Conservation (phyloP, 2,329 filamentous ascomycete species). For the Nigrograna mackinnonii region DNA sequence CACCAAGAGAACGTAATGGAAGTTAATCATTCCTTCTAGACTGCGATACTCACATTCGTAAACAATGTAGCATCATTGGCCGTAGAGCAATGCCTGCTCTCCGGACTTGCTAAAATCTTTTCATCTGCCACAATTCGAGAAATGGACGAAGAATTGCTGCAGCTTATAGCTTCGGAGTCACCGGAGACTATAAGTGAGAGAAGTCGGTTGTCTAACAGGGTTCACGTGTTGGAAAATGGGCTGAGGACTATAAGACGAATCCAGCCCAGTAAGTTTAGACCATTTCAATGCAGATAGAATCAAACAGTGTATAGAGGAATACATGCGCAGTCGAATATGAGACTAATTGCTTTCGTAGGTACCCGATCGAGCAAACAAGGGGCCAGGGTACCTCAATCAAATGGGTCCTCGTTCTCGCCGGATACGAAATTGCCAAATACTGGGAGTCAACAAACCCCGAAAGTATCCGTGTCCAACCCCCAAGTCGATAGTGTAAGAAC, state of each 20-base stretch:
- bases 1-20: neutral
- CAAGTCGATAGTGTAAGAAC: too few relatives aligned
- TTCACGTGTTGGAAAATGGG: conserved; percentile 18
- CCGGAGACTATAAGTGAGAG: conserved; percentile 18
- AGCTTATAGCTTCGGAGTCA: conserved; percentile 16
- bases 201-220: conserved; percentile 13
- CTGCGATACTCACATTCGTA: conserved; percentile 45
- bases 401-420: too few relatives aligned
- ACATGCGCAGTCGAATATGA: too few relatives aligned
- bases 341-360: too few relatives aligned
- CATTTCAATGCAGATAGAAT: too few relatives aligned
- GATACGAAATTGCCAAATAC: too few relatives aligned
- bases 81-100: conserved; percentile 39
- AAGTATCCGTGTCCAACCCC: too few relatives aligned
- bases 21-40: conserved; percentile 22
- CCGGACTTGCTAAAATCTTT: conserved; percentile 30
- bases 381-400: too few relatives aligned
- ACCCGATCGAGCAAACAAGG: too few relatives aligned
- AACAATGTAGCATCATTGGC: conserved; percentile 45
- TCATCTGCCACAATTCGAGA: conserved; percentile 23
- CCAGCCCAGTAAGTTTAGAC: too few relatives aligned
- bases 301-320: too few relatives aligned
- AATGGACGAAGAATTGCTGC: conserved; percentile 14
- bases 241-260: conserved; percentile 7
- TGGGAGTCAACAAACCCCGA: too few relatives aligned